Percentiles rank a stretch among this genome's conserved stretches.
These are phyloP conservation scores for Kokia cookei DNA, from an alignment of 441 rosid species.

Conservation along the genomic window DNA sequence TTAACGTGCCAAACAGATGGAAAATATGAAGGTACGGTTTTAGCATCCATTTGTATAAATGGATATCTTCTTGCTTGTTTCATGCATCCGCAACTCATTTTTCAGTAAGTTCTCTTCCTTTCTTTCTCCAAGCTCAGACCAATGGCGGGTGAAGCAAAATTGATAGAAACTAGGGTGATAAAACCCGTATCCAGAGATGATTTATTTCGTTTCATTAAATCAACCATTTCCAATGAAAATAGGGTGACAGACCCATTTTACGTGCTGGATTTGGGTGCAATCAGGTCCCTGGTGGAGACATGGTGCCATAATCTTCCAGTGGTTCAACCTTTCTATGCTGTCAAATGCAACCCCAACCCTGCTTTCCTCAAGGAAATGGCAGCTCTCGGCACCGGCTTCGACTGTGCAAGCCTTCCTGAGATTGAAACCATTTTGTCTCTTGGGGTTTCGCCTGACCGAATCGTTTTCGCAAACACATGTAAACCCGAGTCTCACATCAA, in stretches of 20 bases:
- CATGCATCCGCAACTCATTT: background rate
- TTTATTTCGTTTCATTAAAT: background rate
- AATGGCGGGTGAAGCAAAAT: background rate
- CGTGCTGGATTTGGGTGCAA: slow-evolving; percentile 25
- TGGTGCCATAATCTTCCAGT: slow-evolving; percentile 24
- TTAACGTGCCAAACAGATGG: no score
- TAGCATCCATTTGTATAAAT: background rate
- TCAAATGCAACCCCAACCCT: slow-evolving; percentile 34
- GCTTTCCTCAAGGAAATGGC: slow-evolving; percentile 23
- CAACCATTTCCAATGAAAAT: background rate
- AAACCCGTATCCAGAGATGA: background rate
- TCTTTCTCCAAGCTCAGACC: background rate
- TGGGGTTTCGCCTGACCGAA: slow-evolving; percentile 28
- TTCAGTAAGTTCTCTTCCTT: background rate
- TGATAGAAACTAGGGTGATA: background rate
- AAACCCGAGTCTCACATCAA: slow-evolving; percentile 26
- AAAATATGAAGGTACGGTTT: background rate
- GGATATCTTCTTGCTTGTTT: background rate
- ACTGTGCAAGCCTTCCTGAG: slow-evolving; percentile 30
- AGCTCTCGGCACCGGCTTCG: slow-evolving; percentile 24
- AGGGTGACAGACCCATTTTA: slow-evolving; percentile 22
- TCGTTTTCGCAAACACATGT: slow-evolving; percentile 31
- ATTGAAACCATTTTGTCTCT: slow-evolving; percentile 25
- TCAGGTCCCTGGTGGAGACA: slow-evolving; percentile 2
- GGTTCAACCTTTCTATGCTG: slow-evolving; percentile 32